Percentiles rank a stretch among this genome's conserved stretches.
Conservation (phyloP, 768 basidiomycete species). For the Tulasnella calospora region DNA sequence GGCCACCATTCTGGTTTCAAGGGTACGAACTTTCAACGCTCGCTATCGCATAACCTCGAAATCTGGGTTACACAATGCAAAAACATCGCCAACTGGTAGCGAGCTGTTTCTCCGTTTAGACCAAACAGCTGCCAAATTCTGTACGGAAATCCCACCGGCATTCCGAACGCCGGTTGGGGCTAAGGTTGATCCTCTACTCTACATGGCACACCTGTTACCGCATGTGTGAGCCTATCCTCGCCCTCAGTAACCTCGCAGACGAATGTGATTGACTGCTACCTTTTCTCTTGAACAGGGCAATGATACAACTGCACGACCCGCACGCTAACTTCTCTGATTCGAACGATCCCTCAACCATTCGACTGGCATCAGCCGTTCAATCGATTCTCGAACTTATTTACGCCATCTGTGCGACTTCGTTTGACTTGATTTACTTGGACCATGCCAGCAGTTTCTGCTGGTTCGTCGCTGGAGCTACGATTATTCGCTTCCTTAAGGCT, state of each 20-base stretch:
- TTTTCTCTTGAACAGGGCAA: conserved; percentile 44
- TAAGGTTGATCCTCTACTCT: conserved; percentile 8
- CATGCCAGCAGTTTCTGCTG: conserved; percentile 61
- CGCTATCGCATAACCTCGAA: neutral
- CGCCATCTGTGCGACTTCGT: conserved; percentile 60
- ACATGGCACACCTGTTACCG: conserved; percentile 17
- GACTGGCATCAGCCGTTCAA: conserved; percentile 61
- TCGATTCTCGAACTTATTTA: conserved; percentile 64
- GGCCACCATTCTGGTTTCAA: conserved; percentile 57
- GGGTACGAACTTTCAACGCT: conserved; percentile 25
- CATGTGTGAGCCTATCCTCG: neutral
- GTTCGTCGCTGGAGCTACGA: conserved; percentile 62
- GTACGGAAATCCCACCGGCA: conserved; percentile 3
- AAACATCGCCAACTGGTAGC: neutral
- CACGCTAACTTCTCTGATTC: conserved; percentile 57
- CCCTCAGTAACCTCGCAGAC: neutral
- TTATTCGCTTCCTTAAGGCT: conserved; percentile 61
- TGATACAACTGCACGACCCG: conserved; percentile 69
- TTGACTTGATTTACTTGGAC: conserved; percentile 63
- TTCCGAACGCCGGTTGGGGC: conserved; percentile 9
- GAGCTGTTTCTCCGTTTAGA: conserved; percentile 16
- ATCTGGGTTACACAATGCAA: conserved; percentile 32
- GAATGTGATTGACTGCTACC: neutral
- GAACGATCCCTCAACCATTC: conserved; percentile 65
- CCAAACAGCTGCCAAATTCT: neutral